Conservation (phyloP, 2,329 filamentous ascomycete genomes). For the Aspergillus oerlinghausenensis region DNA sequence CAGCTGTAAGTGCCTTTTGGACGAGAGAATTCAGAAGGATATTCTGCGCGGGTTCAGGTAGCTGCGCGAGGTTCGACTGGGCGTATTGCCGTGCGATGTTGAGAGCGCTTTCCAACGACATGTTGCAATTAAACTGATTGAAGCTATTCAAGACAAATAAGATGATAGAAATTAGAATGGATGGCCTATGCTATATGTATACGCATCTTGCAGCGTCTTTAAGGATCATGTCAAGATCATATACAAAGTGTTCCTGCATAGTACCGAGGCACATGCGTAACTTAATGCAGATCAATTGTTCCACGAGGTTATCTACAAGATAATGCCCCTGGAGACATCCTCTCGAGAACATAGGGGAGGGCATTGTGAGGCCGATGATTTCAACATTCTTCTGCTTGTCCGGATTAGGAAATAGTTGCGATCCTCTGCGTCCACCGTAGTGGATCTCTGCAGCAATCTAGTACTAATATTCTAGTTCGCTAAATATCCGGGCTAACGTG, state of each 20-base stretch:
- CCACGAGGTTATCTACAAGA: background rate
- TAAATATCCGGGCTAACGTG: background rate
- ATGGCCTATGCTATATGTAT: background rate
- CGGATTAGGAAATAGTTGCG: conserved; percentile 2
- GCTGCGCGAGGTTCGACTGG: conserved; percentile 18
- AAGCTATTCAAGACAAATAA: background rate
- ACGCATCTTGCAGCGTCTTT: background rate
- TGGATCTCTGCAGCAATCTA: background rate
- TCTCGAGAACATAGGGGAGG: background rate
- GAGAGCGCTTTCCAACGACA: conserved; percentile 16
- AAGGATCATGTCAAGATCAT: background rate
- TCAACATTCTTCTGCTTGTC: background rate
- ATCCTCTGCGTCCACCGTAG: background rate
- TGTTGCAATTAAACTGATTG: conserved; percentile 1
- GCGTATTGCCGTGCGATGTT: conserved; percentile 22
- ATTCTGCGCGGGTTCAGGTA: conserved; percentile 25
- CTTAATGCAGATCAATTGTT: background rate
- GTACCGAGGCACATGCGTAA: background rate
- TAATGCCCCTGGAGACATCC: background rate
- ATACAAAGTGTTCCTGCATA: background rate
- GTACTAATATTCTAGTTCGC: background rate
- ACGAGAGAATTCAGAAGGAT: conserved; percentile 23
- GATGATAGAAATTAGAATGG: background rate
- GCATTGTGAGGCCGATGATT: background rate
- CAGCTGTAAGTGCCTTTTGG: conserved; percentile 21